Conservation (phyloP, 768 basidiomycete species). For the Amanita jacksonii region DNA sequence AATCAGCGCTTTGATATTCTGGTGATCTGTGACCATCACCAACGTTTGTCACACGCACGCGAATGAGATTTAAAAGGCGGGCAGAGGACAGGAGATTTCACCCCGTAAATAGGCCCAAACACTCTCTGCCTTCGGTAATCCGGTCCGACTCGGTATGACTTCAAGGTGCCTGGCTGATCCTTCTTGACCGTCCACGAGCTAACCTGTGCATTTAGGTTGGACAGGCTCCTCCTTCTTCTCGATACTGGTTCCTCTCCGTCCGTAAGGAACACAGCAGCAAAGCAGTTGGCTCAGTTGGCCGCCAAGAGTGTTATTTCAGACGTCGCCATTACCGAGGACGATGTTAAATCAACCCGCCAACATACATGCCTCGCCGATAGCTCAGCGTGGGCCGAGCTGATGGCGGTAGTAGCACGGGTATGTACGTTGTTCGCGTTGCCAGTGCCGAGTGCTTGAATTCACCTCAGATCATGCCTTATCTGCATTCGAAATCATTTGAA, state of each 20-base stretch:
- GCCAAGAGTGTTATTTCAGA: slow-evolving; percentile 78
- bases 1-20: slow-evolving; percentile 5
- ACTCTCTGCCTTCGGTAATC: slow-evolving; percentile 23
- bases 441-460: slow-evolving; percentile 4
- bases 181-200: not conserved
- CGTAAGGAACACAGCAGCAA: slow-evolving; percentile 91
- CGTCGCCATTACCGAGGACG: slow-evolving; percentile 66
- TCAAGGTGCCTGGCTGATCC: slow-evolving; percentile 42
- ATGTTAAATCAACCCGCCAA: slow-evolving; percentile 55
- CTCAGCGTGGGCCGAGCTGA: slow-evolving; percentile 82
- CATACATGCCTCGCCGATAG: slow-evolving; percentile 53
- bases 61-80: slow-evolving; percentile 57
- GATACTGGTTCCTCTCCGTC: slow-evolving; percentile 90
- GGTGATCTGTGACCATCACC: slow-evolving; percentile 30
- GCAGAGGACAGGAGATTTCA: slow-evolving; percentile 40
- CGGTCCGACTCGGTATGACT: slow-evolving; percentile 65
- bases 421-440: slow-evolving; percentile 15
- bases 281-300: slow-evolving; percentile 89
- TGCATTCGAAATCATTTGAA: slow-evolving; percentile 89
- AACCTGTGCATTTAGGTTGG: slow-evolving; percentile 50
- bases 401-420: slow-evolving; percentile 87
- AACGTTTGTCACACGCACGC: slow-evolving; percentile 25
- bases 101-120: slow-evolving; percentile 43
- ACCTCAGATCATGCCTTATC: slow-evolving; percentile 74
- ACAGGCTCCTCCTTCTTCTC: slow-evolving; percentile 90